phyloP scores from a whole-genome alignment of 148 eudicot genomes.

The Salicornia ramosissima region DNA sequence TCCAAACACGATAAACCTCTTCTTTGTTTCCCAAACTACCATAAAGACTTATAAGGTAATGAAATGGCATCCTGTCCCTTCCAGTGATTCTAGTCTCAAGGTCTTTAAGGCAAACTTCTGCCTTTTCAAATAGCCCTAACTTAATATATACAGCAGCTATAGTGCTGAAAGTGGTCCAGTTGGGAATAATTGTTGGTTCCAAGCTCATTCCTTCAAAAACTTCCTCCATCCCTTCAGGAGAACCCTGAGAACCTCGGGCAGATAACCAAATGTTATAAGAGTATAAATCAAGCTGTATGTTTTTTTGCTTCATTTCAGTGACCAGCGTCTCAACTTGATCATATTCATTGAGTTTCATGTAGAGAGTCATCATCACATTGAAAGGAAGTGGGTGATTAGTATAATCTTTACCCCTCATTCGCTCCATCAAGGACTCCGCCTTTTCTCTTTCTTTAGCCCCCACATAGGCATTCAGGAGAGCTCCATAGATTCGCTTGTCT shows the following conservation, averaged over 20 bases:
- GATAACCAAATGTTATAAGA: slow-evolving; percentile 87
- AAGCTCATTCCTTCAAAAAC: slow-evolving; percentile 54
- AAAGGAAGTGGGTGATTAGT: slow-evolving; percentile 53
- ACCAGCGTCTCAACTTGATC: slow-evolving; percentile 52
- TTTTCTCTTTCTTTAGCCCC: slow-evolving; percentile 50
- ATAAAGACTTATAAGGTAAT: slow-evolving; percentile 67
- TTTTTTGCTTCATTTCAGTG: slow-evolving; percentile 65
- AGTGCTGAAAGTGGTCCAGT: slow-evolving; percentile 80
- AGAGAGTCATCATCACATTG: slow-evolving; percentile 90
- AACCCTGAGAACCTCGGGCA: slow-evolving; percentile 53
- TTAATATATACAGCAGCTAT: slow-evolving; percentile 68
- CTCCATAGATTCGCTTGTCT: slow-evolving; percentile 66
- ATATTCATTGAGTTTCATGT: slow-evolving; percentile 55
- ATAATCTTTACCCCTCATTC: slow-evolving; percentile 55
- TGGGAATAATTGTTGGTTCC: slow-evolving; percentile 39
- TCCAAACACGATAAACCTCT: slow-evolving; percentile 74
- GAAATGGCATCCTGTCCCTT: slow-evolving; percentile 58
- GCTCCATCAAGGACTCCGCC: slow-evolving; percentile 60
- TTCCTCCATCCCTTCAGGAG: slow-evolving; percentile 63
- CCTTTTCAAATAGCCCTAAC: slow-evolving; percentile 46
- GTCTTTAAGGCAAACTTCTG: slow-evolving; percentile 53
- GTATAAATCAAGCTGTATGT: slow-evolving; percentile 49
- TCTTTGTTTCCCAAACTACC: slow-evolving; percentile 61
- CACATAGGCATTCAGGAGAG: slow-evolving; percentile 82
- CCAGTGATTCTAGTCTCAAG: slow-evolving; percentile 51